phyloP scores from a whole-genome alignment of 305 asterid species.

The Fraxinus platypoda region DNA sequence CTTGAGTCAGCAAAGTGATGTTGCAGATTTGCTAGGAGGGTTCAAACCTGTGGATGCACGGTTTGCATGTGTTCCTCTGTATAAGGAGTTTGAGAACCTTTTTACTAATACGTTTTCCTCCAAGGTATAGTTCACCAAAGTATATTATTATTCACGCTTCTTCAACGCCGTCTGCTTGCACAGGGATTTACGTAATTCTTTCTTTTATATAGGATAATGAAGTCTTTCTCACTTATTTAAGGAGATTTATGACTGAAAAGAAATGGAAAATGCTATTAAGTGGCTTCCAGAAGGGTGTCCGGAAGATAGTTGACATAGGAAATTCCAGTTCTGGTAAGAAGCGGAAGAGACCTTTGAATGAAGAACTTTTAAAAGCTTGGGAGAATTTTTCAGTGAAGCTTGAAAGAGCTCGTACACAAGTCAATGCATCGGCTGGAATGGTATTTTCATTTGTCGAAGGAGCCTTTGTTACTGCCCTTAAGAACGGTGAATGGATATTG shows the following conservation, averaged over 20 bases:
- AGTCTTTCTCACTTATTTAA: slow-evolving; percentile 38
- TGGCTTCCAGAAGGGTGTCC: slow-evolving; percentile 58
- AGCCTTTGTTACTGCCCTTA: slow-evolving; percentile 82
- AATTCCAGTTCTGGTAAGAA: slow-evolving; percentile 56
- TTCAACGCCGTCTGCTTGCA: slow-evolving; percentile 5
- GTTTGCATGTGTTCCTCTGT: slow-evolving; percentile 70
- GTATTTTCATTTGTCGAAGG: slow-evolving; percentile 98
- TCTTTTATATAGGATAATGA: slow-evolving; percentile 55
- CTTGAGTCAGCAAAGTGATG: slow-evolving; percentile 96
- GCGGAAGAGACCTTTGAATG: slow-evolving; percentile 76
- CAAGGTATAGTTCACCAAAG: slow-evolving; percentile 51
- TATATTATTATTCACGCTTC: not conserved
- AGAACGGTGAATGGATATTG: slow-evolving; percentile 93
- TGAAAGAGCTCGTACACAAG: slow-evolving; percentile 63
- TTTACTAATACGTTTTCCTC: slow-evolving; percentile 57
- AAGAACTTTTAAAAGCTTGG: slow-evolving; percentile 57
- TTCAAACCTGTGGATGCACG: slow-evolving; percentile 89
- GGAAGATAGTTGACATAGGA: slow-evolving; percentile 47
- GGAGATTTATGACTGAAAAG: slow-evolving; percentile 45
- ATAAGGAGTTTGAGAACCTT: slow-evolving; percentile 71
- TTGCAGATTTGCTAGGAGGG: slow-evolving; percentile 89
- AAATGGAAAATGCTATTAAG: slow-evolving; percentile 74
- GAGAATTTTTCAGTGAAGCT: slow-evolving; percentile 57
- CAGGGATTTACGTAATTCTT: slow-evolving; percentile 17
- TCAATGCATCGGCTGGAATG: slow-evolving; percentile 77